A percentile compares a stretch with the other conserved stretches of the same genome.
Conservation (phyloP, 306 rosid genomes). For the Quercus cerris region DNA sequence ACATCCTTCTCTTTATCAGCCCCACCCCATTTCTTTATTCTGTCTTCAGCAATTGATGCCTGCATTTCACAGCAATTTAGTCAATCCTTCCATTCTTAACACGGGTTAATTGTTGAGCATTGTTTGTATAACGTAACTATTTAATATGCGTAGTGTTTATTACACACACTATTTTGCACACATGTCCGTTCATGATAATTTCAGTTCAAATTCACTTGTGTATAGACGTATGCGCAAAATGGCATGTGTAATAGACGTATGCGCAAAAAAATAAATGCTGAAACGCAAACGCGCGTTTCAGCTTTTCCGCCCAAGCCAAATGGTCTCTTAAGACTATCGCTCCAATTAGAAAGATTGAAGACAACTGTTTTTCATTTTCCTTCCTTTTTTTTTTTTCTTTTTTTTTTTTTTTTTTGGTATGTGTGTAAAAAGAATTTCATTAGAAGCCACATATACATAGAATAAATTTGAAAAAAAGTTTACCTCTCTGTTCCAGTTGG, state of each 20-base stretch:
- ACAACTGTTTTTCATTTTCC: not conserved
- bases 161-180: no score
- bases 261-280: no score
- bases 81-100: not conserved
- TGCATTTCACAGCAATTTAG: slow-evolving; percentile 20
- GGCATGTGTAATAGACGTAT: no score
- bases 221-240: no score
- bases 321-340: not conserved
- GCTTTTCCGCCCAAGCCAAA: no score
- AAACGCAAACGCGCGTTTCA: no score
- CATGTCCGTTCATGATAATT: no score
- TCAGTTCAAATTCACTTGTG: no score
- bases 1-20: not conserved
- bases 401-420: no score
- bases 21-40: slow-evolving; percentile 53
- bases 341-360: not conserved
- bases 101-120: not conserved
- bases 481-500: slow-evolving; percentile 81
- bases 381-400: no score
- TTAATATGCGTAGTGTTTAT: no score
- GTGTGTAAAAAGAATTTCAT: no score
- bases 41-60: slow-evolving; percentile 47
- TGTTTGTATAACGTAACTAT: not conserved
- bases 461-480: not conserved
- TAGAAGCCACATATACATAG: not conserved